Evolutionary conservation across 1,284 basidiomycete species (phyloP).

Genomic region (Lignosus rhinocerotis): DNA sequence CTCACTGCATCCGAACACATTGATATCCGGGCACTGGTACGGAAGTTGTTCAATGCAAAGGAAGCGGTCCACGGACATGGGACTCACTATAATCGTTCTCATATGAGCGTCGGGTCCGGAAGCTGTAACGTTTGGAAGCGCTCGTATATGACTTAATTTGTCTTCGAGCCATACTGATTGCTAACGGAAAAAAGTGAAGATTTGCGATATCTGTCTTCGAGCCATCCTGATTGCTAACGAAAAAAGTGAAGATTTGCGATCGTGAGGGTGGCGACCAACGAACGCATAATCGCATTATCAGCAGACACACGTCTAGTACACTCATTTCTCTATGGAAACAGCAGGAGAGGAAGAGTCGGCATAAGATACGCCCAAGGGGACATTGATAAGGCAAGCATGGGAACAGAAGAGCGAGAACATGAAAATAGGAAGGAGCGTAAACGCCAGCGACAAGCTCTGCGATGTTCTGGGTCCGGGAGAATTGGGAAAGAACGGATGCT

Average conservation of each 20-base stretch:
- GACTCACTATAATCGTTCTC: background rate
- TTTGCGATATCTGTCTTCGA: background rate
- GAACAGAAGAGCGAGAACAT: background rate
- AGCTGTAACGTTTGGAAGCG: background rate
- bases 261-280: background rate
- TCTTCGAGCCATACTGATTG: background rate
- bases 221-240: background rate
- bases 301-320: conserved; percentile 13
- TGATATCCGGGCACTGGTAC: background rate
- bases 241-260: too few species aligned
- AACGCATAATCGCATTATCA: conserved; percentile 10
- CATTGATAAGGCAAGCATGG: background rate
- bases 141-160: background rate
- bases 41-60: background rate
- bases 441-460: background rate
- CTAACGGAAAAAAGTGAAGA: too few species aligned
- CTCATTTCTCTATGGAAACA: conserved; percentile 16
- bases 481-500: background rate
- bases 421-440: background rate
- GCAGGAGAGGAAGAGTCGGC: background rate
- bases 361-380: background rate
- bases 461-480: background rate
- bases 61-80: background rate
- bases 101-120: background rate
- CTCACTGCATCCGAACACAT: background rate